Percentiles rank a stretch among this genome's conserved stretches.
phyloP scores from a whole-genome alignment of 257 asterid species.

The Nicotiana noctiflora region DNA sequence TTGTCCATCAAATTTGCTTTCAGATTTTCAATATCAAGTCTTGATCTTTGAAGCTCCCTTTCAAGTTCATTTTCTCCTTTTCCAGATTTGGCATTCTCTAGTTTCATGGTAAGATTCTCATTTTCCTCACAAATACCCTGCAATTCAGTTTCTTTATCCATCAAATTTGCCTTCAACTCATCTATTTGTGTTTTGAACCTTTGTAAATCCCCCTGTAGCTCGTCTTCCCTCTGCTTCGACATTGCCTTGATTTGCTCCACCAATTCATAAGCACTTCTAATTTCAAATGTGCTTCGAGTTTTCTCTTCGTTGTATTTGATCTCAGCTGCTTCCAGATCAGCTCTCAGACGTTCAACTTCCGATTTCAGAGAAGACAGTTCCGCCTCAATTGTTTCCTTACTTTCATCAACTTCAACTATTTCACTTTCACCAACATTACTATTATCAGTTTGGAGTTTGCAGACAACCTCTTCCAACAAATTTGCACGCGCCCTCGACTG shows the following conservation, averaged over 20 bases:
- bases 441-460: slow-evolving; percentile 39
- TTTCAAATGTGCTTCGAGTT: slow-evolving; percentile 31
- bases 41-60: slow-evolving; percentile 38
- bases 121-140: slow-evolving; percentile 88
- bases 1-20: slow-evolving; percentile 40
- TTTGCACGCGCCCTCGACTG: slow-evolving; percentile 58
- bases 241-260: slow-evolving; percentile 48
- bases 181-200: slow-evolving; percentile 46
- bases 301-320: slow-evolving; percentile 51
- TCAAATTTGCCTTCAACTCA: slow-evolving; percentile 70
- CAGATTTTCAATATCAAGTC: slow-evolving; percentile 29
- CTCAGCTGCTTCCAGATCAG: slow-evolving; percentile 64
- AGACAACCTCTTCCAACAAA: slow-evolving; percentile 50
- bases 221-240: slow-evolving; percentile 41
- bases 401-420: slow-evolving; percentile 7
- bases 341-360: slow-evolving; percentile 46
- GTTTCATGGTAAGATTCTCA: slow-evolving; percentile 40
- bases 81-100: slow-evolving; percentile 29
- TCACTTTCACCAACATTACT: slow-evolving; percentile 8
- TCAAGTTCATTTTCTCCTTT: slow-evolving; percentile 38
- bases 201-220: slow-evolving; percentile 39
- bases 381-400: slow-evolving; percentile 19
- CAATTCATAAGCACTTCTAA: slow-evolving; percentile 38
- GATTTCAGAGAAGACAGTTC: slow-evolving; percentile 41
- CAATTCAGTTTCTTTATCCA: slow-evolving; percentile 88